A percentile compares a stretch with the other conserved stretches of the same genome.
phyloP scores from a whole-genome alignment of 1,284 basidiomycete species.

The Ceratobasidium papillatum region DNA sequence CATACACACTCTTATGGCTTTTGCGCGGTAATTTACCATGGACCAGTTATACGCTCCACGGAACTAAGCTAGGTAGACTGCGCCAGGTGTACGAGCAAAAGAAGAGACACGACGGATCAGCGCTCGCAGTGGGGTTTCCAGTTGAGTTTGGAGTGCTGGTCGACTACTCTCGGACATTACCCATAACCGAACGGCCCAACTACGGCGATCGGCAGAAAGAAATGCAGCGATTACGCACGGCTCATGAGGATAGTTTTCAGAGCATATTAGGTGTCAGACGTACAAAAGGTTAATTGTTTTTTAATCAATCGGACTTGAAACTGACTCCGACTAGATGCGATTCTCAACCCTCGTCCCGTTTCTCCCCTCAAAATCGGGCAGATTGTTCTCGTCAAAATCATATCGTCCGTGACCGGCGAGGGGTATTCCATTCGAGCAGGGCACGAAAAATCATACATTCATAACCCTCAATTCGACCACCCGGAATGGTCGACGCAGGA shows the following conservation, averaged over 20 bases:
- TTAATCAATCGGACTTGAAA: no score
- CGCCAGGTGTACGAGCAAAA: slow-evolving; percentile 55
- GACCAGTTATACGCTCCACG: slow-evolving; percentile 77
- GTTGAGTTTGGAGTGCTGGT: slow-evolving; percentile 65
- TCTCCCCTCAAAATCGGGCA: background rate
- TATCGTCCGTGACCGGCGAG: background rate
- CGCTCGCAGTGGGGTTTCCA: slow-evolving; percentile 64
- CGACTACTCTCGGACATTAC: no score
- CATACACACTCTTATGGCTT: slow-evolving; percentile 95
- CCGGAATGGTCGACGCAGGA: background rate
- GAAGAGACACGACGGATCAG: slow-evolving; percentile 47
- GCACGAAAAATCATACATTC: background rate
- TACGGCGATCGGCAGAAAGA: no score
- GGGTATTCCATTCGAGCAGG: background rate
- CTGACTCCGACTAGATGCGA: no score
- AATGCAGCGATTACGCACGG: no score
- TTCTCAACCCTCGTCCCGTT: no score
- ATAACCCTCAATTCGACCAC: background rate
- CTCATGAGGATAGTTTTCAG: no score
- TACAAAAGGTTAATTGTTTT: no score
- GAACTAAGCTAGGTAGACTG: slow-evolving; percentile 64
- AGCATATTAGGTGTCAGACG: no score
- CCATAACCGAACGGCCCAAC: no score
- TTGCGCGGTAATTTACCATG: slow-evolving; percentile 89
- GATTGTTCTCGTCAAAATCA: background rate